A percentile compares a stretch with the other conserved stretches of the same genome.
Evolutionary conservation across 2,329 filamentous ascomycete species (phyloP).

Genomic region (Trichoderma endophyticum): DNA sequence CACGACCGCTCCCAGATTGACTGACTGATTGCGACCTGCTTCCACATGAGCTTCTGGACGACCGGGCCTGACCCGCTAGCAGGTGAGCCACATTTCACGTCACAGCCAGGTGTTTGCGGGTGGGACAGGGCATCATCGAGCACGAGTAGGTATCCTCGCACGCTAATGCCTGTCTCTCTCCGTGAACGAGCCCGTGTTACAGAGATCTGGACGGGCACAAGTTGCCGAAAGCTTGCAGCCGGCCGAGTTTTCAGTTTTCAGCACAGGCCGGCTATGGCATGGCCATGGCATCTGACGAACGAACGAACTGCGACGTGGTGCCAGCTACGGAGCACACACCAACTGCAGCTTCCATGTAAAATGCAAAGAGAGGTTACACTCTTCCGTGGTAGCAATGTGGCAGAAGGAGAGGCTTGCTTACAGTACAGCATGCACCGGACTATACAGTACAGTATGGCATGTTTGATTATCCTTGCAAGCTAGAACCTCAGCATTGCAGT

Average conservation of each 20-base stretch:
- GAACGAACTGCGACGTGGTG: background rate
- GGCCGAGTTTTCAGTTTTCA: background rate
- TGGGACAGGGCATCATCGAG: background rate
- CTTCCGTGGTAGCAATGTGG: background rate
- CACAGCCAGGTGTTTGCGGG: conserved; percentile 5
- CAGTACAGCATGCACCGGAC: background rate
- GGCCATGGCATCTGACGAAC: background rate
- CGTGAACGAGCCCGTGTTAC: background rate
- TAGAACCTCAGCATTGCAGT: too few species aligned
- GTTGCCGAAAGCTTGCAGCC: conserved; percentile 6
- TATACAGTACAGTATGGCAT: background rate
- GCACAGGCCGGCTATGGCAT: background rate
- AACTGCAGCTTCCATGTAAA: background rate
- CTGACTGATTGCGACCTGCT: background rate
- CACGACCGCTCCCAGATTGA: background rate
- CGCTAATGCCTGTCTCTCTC: background rate
- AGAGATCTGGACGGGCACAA: background rate
- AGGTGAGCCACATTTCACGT: conserved; percentile 10
- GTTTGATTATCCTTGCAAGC: background rate
- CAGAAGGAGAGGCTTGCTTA: background rate
- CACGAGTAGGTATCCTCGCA: background rate
- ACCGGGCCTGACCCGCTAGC: background rate
- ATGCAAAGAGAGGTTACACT: background rate
- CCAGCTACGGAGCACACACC: background rate
- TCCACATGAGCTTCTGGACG: conserved; percentile 8